Evolutionary conservation across 352 stramenopile species (phyloP), one percentile per base, ranked within the genome.

Genomic region (Paralagenidium karlingii): DNA sequence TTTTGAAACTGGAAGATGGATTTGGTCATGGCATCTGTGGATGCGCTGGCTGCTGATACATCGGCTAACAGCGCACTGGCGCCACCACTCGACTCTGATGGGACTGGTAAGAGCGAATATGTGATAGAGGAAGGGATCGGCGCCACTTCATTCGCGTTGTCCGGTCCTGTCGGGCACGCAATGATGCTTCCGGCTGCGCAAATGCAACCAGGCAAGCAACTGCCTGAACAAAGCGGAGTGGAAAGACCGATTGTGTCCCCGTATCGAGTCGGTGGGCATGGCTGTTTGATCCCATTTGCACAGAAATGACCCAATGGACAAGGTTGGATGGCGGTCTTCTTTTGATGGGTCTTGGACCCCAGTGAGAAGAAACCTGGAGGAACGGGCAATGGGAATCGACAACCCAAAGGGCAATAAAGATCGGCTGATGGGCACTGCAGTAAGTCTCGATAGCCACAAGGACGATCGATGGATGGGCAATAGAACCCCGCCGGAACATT

Each of bases 261-360:
- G 24, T 63, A 78, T 20, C 63, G 46, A 18, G 62, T 76, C 2
- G 68, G 47, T 7, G 68, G 62, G 27, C 68, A 82, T 30, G 38
- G 43, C 42, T 60, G 57, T 5, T 41, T 43, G 4, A 38, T 46
- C 7, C 68, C 68, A 27, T 48, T 55, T 16, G 61, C 55, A 32
- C 68, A 82, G 33, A 74, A 82, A 28, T 51, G 58, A 18, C 67
- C 67, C 31, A 52, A 51, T n/a, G 67, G 59, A 38, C 63, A 81
- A 10, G 45, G 39, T 19, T 74, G 40, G 20, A 70, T 52, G 0
- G 30, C 38, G 0, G 48, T 51, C 24, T 56, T 63, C 1, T 42
- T 33, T 27, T 38, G 51, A 7, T 45, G 31, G 1, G 48, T 61
- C 22, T 71, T 66, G 5, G 63, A 63, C 1, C 61, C 58, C 3